Conservation (phyloP, 306 rosid species). For the barrel medic (Medicago truncatula) region MtrunA17r5.0-ANR NC_053045.1:32349001-32349500, state of each 20-base stretch:
- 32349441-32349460: slow-evolving; percentile 69
- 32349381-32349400: slow-evolving; percentile 37
- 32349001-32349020: slow-evolving; percentile 54
- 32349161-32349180: slow-evolving; percentile 7
- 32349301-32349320: slow-evolving; percentile 59
- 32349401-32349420: slow-evolving; percentile 55
- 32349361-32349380: slow-evolving; percentile 53
- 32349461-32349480: slow-evolving; percentile 62
- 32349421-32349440: slow-evolving; percentile 69
- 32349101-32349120: slow-evolving; percentile 18
- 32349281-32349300: slow-evolving; percentile 47
- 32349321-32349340: slow-evolving; percentile 46
- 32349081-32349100: slow-evolving; percentile 63
- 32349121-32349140: background rate
- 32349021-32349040: slow-evolving; percentile 54
- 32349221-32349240: slow-evolving; percentile 47
- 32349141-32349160: slow-evolving; percentile 13
- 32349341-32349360: slow-evolving; percentile 67
- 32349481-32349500: slow-evolving; percentile 57
- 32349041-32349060: slow-evolving; percentile 62
- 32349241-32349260: slow-evolving; percentile 80
- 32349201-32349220: slow-evolving; percentile 26
- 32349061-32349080: slow-evolving; percentile 48
- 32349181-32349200: slow-evolving; percentile 16
- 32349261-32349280: slow-evolving; percentile 63